Base-by-base conservation (phyloP, 2,329 filamentous ascomycete species). In the Calonectria naviculata region DNA sequence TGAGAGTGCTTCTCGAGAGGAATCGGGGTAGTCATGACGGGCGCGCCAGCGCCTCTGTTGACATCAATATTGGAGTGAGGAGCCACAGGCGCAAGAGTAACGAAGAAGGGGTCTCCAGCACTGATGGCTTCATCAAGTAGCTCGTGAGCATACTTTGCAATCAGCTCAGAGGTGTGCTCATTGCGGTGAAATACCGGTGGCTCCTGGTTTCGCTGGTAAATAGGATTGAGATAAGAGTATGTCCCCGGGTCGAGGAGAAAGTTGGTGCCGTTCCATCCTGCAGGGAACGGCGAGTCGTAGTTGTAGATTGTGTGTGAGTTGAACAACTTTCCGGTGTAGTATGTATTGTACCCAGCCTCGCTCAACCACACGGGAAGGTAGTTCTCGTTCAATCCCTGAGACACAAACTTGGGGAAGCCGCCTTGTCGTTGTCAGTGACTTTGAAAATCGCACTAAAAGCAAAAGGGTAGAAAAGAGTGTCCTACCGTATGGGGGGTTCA, bases 301-400 rank as follows among this genome's bases (percentile, higher is more conserved):
- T 92, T 94, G 0, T 85, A 77, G 2, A 89, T 84, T 0, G 84
- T 89, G 63, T 93, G 91, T 0, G 87, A 85, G 74, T 94, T 94
- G 82, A 93, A 92, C 5, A 94, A 84, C 78, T 95, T 94, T n/a
- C 91, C 93, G 0, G 89, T 90, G 75, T 94, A 94, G 77, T 93
- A 94, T 0, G 92, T 94, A 73, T 90, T 89, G 78, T 94, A 94
- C 0, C 92, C 92, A 0, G 88, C 89, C 5, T 88, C 80, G 74
- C 93, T 91, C n/a, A 95, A 81, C 92, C 93, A 94, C 0, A 94
- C 79, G 0, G 92, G 93, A 0, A 94, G 85, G 71, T 92, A 94
- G 41, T 92, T 88, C 1, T 91, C 87, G 69, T 94, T 93, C 71
- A 90, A 86, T 0, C 92, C 92, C 64, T 92, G 86, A 4, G 84